These are phyloP conservation scores for Neofusicoccum ribis DNA, from an alignment of 2,329 filamentous ascomycete species.

Conservation along the genomic window DNA sequence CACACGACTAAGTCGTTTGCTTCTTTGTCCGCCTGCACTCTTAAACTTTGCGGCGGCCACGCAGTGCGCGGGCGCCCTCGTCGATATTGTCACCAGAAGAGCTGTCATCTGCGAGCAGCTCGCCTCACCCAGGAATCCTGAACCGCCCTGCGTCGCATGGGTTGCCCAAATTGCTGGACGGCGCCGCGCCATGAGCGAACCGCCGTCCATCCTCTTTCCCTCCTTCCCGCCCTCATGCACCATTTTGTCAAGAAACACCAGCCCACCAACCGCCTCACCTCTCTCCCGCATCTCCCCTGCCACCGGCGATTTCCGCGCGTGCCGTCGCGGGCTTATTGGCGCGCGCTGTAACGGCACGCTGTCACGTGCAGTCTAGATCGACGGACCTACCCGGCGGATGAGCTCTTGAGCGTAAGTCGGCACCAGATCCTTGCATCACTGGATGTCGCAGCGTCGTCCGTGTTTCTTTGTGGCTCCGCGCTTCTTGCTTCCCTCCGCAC, in stretches of 20 bases:
- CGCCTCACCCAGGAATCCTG: too few relatives aligned
- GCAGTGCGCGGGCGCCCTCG: too few relatives aligned
- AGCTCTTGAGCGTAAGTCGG: neutral
- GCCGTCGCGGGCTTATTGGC: neutral
- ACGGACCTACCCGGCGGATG: neutral
- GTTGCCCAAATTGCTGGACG: too few relatives aligned
- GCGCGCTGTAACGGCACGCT: slow-evolving; percentile 13
- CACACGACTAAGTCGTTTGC: neutral
- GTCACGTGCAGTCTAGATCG: neutral
- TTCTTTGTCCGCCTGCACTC: neutral
- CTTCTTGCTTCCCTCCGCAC: neutral
- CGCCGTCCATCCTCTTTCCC: neutral
- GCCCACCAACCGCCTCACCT: neutral
- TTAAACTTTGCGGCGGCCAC: neutral
- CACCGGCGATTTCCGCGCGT: neutral
- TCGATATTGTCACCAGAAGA: too few relatives aligned
- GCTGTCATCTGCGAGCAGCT: too few relatives aligned
- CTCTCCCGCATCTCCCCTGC: neutral
- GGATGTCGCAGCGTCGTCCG: neutral
- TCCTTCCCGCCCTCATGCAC: neutral
- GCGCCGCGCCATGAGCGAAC: neutral
- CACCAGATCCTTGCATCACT: neutral
- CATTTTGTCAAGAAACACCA: neutral
- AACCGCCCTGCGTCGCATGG: too few relatives aligned
- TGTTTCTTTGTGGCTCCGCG: neutral